Base-by-base conservation (phyloP, 257 asterid species). In the Salvia hispanica region DNA sequence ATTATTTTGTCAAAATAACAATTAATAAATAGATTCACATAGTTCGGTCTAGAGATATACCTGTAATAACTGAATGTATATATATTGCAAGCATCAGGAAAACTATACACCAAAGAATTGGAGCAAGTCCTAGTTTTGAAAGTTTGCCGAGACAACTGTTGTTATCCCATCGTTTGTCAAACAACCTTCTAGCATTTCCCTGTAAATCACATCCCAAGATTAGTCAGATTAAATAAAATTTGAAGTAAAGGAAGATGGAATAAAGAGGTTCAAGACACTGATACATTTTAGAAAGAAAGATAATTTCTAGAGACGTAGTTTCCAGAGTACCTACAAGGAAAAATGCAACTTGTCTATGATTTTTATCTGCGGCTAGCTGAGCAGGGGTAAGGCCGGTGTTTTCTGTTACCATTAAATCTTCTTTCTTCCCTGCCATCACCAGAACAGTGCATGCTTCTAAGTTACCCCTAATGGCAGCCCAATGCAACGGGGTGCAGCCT, bases 391-490 rank as follows among this genome's bases (percentile, higher is more conserved):
- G 88, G 70, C 99, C 97, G 58, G 95, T 84, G 74, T 86, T 85
- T 79, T 93, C 99, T 33, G 87, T 82, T 64, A 90, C 76, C 81
- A 85, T 86, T 80, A 93, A 88, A 72, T 93, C 99, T 76, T 90
- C 95, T 77, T 85, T 90, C 83, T 93, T 90, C 69, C 99, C 99
- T 51, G 99, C 95, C 80, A 87, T 97, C 71, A 93, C 97, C 85
- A 93, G 84, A 78, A 93, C 96, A 45, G 97, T 93, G 88, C 99
- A 93, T 66, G 99, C 99, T 83, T 93, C 99, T 76, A 93, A 78
- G 67, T 90, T 84, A 69, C 96, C 99, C 83, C 91, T 85, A 58
- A 88, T 88, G 75, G 99, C 97, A 78, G 97, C 96, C 99, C 99
- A 93, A 66, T 93, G 99, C 58, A 93, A 88, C 70, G 99, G 95